Conservation (phyloP, 495 filamentous ascomycete genomes). For the Astrocystis sublimbata region DNA sequence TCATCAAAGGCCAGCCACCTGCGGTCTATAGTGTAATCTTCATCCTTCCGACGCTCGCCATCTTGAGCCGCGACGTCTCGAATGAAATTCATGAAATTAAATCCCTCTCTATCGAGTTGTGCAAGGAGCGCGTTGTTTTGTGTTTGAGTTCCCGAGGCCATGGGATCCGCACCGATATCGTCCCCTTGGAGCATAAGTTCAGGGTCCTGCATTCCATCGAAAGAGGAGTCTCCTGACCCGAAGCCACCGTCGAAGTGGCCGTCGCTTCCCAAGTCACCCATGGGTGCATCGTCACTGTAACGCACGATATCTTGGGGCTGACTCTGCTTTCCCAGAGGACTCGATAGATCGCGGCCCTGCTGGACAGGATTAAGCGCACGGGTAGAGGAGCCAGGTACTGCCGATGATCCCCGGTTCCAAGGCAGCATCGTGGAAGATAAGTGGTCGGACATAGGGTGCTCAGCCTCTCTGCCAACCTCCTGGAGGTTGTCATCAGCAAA, state of each 20-base stretch:
- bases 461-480: slow-evolving; percentile 43
- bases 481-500: slow-evolving; percentile 20
- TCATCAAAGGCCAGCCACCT: slow-evolving; percentile 58
- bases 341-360: slow-evolving; percentile 39
- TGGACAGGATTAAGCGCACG: slow-evolving; percentile 36
- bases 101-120: slow-evolving; percentile 40
- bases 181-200: not conserved
- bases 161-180: not conserved
- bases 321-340: slow-evolving; percentile 40
- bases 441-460: slow-evolving; percentile 39
- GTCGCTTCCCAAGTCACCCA: slow-evolving; percentile 17
- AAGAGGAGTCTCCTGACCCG: slow-evolving; percentile 25
- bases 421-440: slow-evolving; percentile 41
- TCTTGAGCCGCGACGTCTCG: slow-evolving; percentile 37
- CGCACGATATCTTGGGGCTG: slow-evolving; percentile 38
- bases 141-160: slow-evolving; percentile 14
- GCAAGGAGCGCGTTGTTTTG: slow-evolving; percentile 16
- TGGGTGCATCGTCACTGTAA: slow-evolving; percentile 39
- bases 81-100: slow-evolving; percentile 58
- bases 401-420: slow-evolving; percentile 48
- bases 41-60: slow-evolving; percentile 39
- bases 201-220: slow-evolving; percentile 10
- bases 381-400: slow-evolving; percentile 42
- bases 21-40: slow-evolving; percentile 38
- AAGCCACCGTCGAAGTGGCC: slow-evolving; percentile 33